These are phyloP conservation scores for Neurospora sp. DNA, from an alignment of 495 filamentous ascomycete species.

Conservation along the genomic window DNA sequence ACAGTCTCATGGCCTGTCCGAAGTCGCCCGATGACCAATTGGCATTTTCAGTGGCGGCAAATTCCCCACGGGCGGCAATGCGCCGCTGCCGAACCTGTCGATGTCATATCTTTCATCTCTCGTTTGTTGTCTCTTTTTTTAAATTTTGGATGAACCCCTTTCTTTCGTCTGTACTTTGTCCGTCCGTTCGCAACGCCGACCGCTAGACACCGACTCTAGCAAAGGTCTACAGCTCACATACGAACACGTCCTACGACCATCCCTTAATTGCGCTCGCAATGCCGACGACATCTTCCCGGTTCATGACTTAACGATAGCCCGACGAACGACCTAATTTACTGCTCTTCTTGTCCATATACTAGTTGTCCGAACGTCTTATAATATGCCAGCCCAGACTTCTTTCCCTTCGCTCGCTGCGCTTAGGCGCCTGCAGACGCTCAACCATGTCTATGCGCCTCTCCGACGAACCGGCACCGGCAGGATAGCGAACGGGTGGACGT, in stretches of 20 bases:
- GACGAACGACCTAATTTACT: not conserved
- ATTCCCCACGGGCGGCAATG: not conserved
- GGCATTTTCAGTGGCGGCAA: not conserved
- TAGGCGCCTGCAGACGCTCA: not conserved
- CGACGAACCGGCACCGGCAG: conserved; percentile 10
- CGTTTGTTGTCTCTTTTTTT: not conserved
- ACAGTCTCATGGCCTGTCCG: not conserved
- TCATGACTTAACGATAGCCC: not conserved
- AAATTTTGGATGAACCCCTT: not conserved
- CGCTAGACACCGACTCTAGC: not conserved
- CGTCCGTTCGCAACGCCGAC: not conserved
- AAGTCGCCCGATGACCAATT: not conserved
- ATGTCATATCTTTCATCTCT: not conserved
- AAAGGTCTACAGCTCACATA: not conserved
- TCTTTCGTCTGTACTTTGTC: not conserved
- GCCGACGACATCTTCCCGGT: not conserved
- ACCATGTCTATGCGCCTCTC: conserved; percentile 14
- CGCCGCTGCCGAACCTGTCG: not conserved
- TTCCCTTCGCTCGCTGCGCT: not conserved
- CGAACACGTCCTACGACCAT: not conserved
- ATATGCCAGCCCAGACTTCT: not conserved
- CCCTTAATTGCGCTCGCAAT: not conserved
- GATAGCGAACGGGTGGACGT: conserved; percentile 23
- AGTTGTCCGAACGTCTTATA: not conserved
- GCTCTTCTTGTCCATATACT: not conserved